Evolutionary conservation across 345 rosid species (phyloP).

Genomic region (Punica granatum): DNA sequence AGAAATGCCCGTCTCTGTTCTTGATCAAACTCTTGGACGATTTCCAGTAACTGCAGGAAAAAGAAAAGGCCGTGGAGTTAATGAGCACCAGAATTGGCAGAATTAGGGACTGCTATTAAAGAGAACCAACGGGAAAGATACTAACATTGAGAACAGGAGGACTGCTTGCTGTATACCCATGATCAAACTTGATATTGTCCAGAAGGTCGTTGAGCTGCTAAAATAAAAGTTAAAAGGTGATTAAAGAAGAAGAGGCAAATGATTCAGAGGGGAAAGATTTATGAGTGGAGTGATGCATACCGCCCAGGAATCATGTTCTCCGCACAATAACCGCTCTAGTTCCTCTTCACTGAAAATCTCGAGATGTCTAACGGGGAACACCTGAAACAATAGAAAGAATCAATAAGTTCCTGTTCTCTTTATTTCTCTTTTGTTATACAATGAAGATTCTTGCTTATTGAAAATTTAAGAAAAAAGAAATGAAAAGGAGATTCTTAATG

Average conservation of each 20-base stretch:
- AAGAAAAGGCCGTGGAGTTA: background rate
- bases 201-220: constrained; percentile 64
- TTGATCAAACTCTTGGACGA: constrained; percentile 57
- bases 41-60: constrained; percentile 57
- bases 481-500: no score
- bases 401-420: background rate
- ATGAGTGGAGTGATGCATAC: constrained; percentile 27
- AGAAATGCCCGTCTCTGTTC: constrained; percentile 69
- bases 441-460: no score
- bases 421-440: background rate
- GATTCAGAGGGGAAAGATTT: background rate
- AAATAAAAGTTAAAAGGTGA: background rate
- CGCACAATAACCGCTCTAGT: constrained; percentile 76
- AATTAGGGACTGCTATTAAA: background rate
- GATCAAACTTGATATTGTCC: constrained; percentile 95
- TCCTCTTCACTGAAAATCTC: constrained; percentile 75
- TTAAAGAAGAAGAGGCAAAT: constrained; percentile 4
- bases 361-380: constrained; percentile 67
- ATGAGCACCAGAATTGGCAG: background rate
- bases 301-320: constrained; percentile 63
- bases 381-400: constrained; percentile 35
- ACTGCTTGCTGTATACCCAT: constrained; percentile 98
- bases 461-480: no score
- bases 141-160: constrained; percentile 65
- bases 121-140: background rate